phyloP scores from a whole-genome alignment of 2,329 filamentous ascomycete genomes.

The Pseudogymnoascus sp. region DNA sequence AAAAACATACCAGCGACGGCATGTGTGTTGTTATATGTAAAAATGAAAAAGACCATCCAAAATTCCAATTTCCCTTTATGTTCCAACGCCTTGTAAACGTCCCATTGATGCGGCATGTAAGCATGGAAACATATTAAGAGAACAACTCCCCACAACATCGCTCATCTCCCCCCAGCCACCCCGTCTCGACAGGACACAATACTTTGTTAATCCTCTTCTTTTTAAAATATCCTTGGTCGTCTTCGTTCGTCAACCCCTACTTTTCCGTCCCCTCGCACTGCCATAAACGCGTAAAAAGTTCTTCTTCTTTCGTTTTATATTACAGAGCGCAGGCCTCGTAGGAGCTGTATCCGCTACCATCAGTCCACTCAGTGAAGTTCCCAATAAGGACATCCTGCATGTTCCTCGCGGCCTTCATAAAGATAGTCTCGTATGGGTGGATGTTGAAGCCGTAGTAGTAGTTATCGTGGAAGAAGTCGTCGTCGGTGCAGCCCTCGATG shows the following conservation, averaged over 20 bases:
- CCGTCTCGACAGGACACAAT: not conserved
- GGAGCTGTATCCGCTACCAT: conserved; percentile 4
- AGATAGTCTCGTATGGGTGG: conserved; percentile 34
- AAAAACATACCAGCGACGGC: not conserved
- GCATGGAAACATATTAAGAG: conserved; percentile 7
- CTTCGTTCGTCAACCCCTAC: not conserved
- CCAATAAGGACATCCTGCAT: conserved; percentile 25
- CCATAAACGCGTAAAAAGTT: no score
- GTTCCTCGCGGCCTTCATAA: conserved; percentile 29
- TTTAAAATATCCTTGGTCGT: not conserved
- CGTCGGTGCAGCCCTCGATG: conserved; percentile 21
- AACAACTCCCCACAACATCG: not conserved
- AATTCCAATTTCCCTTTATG: not conserved
- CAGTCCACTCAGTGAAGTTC: conserved; percentile 26
- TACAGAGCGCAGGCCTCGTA: not conserved
- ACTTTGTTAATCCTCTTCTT: not conserved
- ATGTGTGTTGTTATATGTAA: no score
- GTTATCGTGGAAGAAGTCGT: conserved; percentile 23
- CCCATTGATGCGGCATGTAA: conserved; percentile 8
- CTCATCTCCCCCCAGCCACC: not conserved
- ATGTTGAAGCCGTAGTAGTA: conserved; percentile 29
- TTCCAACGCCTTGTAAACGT: conserved; percentile 4
- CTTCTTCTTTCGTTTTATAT: not conserved
- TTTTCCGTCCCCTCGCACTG: not conserved
- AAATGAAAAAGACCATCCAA: not conserved